Evolutionary conservation across 106 monocot genomes (phyloP), one percentile per base, ranked within the genome.

Genomic region (Dendrobium nobile): DNA sequence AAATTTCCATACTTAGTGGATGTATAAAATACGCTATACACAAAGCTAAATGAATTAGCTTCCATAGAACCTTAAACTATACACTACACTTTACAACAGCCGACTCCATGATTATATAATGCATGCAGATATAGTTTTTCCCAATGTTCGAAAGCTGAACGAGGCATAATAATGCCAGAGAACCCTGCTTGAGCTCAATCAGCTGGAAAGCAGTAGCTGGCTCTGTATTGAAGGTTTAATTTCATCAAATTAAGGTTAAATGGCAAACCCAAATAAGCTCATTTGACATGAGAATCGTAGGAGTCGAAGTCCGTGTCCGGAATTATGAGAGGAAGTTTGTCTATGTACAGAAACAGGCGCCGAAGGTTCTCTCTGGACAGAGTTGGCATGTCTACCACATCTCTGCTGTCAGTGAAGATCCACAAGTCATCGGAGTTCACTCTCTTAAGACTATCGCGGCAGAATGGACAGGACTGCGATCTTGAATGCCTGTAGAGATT

Each of bases 391-490:
- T 98, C 92, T 5, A 94, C 77, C 4, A 94, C 72, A 54, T 98
- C 97, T 78, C 81, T 87, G 80, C 77, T 78, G 47, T 94, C 92
- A 0, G 89, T 98, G 47, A 86, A 87, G 37, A 98, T 75, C 97
- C 97, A 98, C 27, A 98, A 48, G 41, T 98, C 97, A 3, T 81
- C 89, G 0, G 94, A 88, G 77, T 84, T 94, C 55, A 98, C 87
- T 54, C 90, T 79, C 80, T 92, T 94, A 47, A 94, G 82, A 79
- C 92, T 98, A 77, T 91, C 97, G 15, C 97, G 92, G 77, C 97
- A 98, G 79, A 98, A 98, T 9, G 97, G 97, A 55, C 97, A 98
- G 0, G 97, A 98, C 40, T 92, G 86, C 4, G 97, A 98, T 77
- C 97, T 86, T 83, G 88, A 79, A 31, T 89, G 78, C 97, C 97